These are phyloP conservation scores for Penicillium sp. DNA, from an alignment of 2,329 filamentous ascomycete species.

Conservation along the genomic window DNA sequence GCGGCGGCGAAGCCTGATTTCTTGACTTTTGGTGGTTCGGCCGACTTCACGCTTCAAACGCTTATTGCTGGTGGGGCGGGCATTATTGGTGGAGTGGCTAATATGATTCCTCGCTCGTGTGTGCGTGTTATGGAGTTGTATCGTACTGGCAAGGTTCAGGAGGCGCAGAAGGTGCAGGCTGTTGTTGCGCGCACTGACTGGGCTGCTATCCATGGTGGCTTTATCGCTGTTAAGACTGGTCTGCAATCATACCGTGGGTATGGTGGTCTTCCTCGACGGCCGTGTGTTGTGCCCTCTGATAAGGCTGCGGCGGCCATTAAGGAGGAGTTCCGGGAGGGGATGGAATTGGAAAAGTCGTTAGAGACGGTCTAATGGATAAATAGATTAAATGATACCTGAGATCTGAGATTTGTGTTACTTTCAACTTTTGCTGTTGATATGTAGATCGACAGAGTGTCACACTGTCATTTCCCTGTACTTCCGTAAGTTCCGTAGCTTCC, in stretches of 20 bases:
- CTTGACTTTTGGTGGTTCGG: slow-evolving; percentile 85
- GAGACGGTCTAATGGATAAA: slow-evolving; percentile 16
- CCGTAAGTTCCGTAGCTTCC: not conserved
- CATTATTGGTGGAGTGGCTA: slow-evolving; percentile 82
- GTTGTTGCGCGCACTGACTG: slow-evolving; percentile 77
- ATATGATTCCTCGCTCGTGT: slow-evolving; percentile 80
- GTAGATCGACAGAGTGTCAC: not conserved
- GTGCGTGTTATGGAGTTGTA: slow-evolving; percentile 77
- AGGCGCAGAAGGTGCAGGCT: slow-evolving; percentile 74
- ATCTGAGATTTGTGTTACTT: not conserved
- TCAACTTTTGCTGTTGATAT: too few species aligned
- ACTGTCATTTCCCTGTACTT: not conserved
- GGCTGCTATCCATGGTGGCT: slow-evolving; percentile 77
- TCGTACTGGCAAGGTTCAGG: slow-evolving; percentile 68
- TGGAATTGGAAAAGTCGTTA: slow-evolving; percentile 39
- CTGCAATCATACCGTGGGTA: slow-evolving; percentile 81
- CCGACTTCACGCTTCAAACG: slow-evolving; percentile 83
- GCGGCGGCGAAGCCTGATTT: slow-evolving; percentile 56
- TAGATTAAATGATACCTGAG: slow-evolving; percentile 5
- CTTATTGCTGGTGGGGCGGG: slow-evolving; percentile 75
- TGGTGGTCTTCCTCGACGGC: slow-evolving; percentile 71
- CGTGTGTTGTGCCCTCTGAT: slow-evolving; percentile 53
- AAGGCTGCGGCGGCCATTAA: slow-evolving; percentile 35
- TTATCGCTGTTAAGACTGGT: slow-evolving; percentile 81
- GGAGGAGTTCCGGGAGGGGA: slow-evolving; percentile 39